Evolutionary conservation across 805 yeast genomes (phyloP), one percentile per base, ranked within the genome.

Genomic region (Kodamaea fukazawae): DNA sequence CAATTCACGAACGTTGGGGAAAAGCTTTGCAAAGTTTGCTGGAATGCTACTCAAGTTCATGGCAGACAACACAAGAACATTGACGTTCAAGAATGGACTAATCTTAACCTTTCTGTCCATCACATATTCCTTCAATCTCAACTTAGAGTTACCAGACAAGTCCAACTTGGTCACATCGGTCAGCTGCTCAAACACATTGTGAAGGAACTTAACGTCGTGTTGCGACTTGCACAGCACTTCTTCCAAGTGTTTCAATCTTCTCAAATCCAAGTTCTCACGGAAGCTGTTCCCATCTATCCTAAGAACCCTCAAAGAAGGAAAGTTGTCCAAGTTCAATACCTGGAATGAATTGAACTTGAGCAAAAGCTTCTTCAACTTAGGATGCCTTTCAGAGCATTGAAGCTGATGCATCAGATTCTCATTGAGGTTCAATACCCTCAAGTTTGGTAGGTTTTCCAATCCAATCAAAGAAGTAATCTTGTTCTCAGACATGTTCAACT

Each of bases 1-100:
- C 40, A 77, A 53, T 34, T 71, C 74, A 14, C 64, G 43, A 30
- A 77, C 58, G 42, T 75, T 63, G 18, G 80, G 79, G 48, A 76
- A 76, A 27, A 60, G 34, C 2, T 49, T 40, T 5, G 60, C 50
- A 40, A 77, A 68, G 7, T 57, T 48, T 0, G 20, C 32, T 0
- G 81, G 79, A 12, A 76, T 48, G 1, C 40, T 28, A 3, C 54
- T 53, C n/a, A 76, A 45, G 30, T 66, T 65, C 63, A 71, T 67
- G 0, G 81, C 79, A 0, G 77, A 61, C n/a, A 77, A 45, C n/a
- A 61, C 61, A 31, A 77, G 51, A 11, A 48, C 53, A 22, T 59
- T 67, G 10, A 77, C 50, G 48, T 67, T 70, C 16, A 65, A 44
- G 36, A 65, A 69, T 11, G 54, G 51, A 6, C 13, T 38, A 32